Base-by-base conservation (phyloP, 2,329 filamentous ascomycete species). In the Xenosphaeropsis pyriputrescens region DNA sequence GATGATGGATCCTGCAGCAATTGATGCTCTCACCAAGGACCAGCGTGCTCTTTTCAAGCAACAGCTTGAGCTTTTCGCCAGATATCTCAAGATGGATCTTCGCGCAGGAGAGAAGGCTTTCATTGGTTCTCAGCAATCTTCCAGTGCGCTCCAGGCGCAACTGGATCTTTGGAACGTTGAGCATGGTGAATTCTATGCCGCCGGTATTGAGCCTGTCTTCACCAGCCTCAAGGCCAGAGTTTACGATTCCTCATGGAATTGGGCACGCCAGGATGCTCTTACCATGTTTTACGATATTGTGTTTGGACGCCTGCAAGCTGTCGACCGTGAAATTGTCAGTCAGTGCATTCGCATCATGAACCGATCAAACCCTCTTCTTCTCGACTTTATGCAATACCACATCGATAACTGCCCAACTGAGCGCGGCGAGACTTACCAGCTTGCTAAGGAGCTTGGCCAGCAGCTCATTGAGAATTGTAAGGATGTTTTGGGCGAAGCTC, bases 221-320 rank as follows among this genome's bases (percentile, higher is more conserved):
- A 93, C 83, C 54, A 68, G 85, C 4, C 75, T 96, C 45, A 98
- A 98, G 61, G 91, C 91, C 22, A 82, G 91, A 55, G 79, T 91
- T 8, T 98, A 98, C 63, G 91, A 98, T 59, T 96, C 91, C 0
- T 93, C 86, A 0, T 98, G 91, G 91, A 98, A 98, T 60, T 98
- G 91, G 91, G 91, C 86, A 44, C 81, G 91, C 37, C 91, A 98
- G 58, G 91, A 98, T 59, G 91, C 89, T 18, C 75, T 98, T 38
- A 91, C 73, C 65, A 98, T 98, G 89, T 98, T 91, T 68, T 98
- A 86, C 63, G 91, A 98, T 55, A 93, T 98, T 55, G 95, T 98
- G 55, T 98, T 98, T 52, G 91, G 91, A 41, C 78, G 91, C 43
- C 75, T 98, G 38, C 77, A 91, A 65, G 85, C 79, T 36, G 83